A percentile compares a stretch with the other conserved stretches of the same genome.
Conservation (phyloP, 495 filamentous ascomycete genomes). For the Usnea hakonensis region DNA sequence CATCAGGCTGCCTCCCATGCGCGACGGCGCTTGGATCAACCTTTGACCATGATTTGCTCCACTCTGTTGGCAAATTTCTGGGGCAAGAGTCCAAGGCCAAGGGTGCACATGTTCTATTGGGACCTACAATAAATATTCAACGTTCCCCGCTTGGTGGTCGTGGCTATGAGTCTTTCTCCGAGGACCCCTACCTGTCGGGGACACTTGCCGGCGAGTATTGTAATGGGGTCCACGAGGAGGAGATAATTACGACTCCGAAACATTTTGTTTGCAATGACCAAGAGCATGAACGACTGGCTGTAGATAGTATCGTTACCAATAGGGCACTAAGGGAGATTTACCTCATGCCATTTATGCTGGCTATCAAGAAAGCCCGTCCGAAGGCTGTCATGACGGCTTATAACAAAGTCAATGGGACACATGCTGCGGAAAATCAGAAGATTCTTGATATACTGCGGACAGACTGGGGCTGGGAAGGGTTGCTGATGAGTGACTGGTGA, state of each 20-base stretch:
- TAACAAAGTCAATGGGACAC: conserved; percentile 65
- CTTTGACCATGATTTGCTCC: conserved; percentile 57
- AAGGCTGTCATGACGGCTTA: conserved; percentile 70
- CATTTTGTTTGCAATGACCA: conserved; percentile 81
- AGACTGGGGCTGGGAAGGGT: conserved; percentile 55
- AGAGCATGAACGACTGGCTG: conserved; percentile 62
- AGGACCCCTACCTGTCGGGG: conserved; percentile 68
- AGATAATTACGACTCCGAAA: conserved; percentile 66
- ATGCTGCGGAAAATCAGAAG: conserved; percentile 58
- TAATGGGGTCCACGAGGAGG: conserved; percentile 60
- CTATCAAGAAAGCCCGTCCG: conserved; percentile 54
- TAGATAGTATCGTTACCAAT: conserved; percentile 58
- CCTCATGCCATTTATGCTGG: conserved; percentile 64
- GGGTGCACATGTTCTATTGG: conserved; percentile 61
- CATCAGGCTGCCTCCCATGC: conserved; percentile 62
- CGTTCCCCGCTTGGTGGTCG: conserved; percentile 68
- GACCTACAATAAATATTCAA: conserved; percentile 74
- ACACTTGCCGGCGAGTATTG: conserved; percentile 57
- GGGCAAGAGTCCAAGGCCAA: conserved; percentile 63
- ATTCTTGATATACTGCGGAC: conserved; percentile 58
- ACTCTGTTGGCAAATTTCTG: conserved; percentile 52
- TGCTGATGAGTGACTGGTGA: conserved; percentile 37
- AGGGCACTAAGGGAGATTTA: conserved; percentile 73
- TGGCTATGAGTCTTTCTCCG: conserved; percentile 73
- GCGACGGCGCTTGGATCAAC: conserved; percentile 64